These are phyloP conservation scores for Picea engelmannii DNA, from an alignment of 83 land plant species.

Conservation along the genomic window DNA sequence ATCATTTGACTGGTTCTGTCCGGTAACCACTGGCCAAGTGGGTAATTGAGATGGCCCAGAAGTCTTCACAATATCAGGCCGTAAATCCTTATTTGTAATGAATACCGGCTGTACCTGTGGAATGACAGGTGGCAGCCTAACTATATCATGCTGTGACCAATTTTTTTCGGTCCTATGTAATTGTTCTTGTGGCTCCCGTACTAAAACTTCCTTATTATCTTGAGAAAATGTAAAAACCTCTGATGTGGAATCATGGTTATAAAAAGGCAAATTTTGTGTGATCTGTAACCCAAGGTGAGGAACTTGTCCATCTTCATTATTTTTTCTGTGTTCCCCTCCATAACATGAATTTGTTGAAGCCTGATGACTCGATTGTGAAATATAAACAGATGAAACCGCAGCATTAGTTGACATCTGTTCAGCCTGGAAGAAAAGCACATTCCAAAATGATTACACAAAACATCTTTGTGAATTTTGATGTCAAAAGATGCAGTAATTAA, in stretches of 20 bases:
- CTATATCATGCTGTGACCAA: background rate
- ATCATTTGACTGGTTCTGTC: background rate
- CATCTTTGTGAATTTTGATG: background rate
- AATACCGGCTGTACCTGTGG: background rate
- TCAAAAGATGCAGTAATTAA: background rate
- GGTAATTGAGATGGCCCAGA: background rate
- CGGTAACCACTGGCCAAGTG: background rate
- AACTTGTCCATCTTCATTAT: background rate
- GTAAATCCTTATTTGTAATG: background rate
- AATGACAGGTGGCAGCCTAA: slow-evolving; percentile 1
- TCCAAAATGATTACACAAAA: background rate
- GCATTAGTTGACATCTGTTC: slow-evolving; percentile 5
- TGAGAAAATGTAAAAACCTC: background rate
- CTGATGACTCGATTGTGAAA: background rate
- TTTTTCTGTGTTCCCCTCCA: background rate
- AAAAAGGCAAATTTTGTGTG: slow-evolving; percentile 1
- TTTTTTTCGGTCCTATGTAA: background rate
- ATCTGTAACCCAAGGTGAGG: background rate
- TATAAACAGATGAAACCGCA: slow-evolving; percentile 6
- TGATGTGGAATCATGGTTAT: slow-evolving; percentile 3
- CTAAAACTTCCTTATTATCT: background rate
- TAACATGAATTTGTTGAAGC: slow-evolving; percentile 1
- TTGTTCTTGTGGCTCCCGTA: slow-evolving; percentile 6
- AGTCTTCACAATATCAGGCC: background rate
- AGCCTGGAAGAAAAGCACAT: slow-evolving; percentile 14